A percentile compares a stretch with the other conserved stretches of the same genome.
Evolutionary conservation across 306 rosid genomes (phyloP).

Genomic region (Ceratonia siliqua): DNA sequence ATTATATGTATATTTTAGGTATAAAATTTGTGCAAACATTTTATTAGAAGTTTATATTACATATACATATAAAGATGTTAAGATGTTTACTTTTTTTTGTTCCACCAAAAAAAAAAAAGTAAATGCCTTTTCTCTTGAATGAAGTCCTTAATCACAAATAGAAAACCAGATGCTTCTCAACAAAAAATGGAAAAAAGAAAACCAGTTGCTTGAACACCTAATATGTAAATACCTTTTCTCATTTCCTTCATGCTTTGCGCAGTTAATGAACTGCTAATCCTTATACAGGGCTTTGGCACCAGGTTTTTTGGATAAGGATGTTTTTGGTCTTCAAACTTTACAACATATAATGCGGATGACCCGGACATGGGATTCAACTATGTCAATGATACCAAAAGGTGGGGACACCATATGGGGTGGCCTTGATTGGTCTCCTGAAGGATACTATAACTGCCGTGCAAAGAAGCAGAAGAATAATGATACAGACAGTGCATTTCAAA

Average conservation of each 20-base stretch:
- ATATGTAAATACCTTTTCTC: neutral
- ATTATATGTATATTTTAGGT: neutral
- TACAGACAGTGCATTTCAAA: conserved; percentile 34
- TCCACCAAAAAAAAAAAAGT: neutral
- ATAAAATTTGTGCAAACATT: neutral
- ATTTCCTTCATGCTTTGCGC: neutral
- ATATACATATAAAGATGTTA: neutral
- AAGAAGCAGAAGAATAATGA: conserved; percentile 60
- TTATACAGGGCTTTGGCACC: conserved; percentile 74
- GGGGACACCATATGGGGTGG: conserved; percentile 87
- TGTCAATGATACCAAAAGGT: conserved; percentile 92
- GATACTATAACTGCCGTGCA: conserved; percentile 47
- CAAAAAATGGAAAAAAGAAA: no score
- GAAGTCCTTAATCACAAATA: neutral
- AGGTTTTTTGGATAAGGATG: conserved; percentile 76
- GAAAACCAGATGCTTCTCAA: neutral
- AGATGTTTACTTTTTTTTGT: neutral
- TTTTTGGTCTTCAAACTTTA: conserved; percentile 73
- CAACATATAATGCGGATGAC: conserved; percentile 85
- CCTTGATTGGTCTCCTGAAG: conserved; percentile 89
- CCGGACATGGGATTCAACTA: conserved; percentile 88
- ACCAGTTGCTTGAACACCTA: neutral
- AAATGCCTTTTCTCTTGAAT: neutral
- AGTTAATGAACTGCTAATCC: conserved; percentile 36
- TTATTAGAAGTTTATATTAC: neutral